These are phyloP conservation scores for Epichloe sibirici DNA, from an alignment of 2,329 filamentous ascomycete species.

Conservation along the genomic window DNA sequence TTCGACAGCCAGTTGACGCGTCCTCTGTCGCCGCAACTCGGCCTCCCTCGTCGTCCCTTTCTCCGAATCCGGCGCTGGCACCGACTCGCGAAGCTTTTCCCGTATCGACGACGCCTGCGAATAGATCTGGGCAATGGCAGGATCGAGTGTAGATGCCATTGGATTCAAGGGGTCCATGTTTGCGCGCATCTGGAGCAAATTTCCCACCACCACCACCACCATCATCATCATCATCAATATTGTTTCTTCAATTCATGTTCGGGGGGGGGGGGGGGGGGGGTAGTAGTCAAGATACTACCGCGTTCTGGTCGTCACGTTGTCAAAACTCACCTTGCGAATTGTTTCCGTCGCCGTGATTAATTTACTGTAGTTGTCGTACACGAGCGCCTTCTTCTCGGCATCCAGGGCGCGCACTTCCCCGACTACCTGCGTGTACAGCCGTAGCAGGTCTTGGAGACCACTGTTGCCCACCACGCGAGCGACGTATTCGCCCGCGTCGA, in stretches of 20 bases:
- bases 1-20: conserved; percentile 47
- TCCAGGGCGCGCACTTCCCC: conserved; percentile 81
- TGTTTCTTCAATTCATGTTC: background rate
- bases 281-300: no score
- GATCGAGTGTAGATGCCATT: conserved; percentile 59
- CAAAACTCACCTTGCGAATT: conserved; percentile 55
- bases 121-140: conserved; percentile 65
- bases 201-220: no score
- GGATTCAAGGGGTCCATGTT: conserved; percentile 72
- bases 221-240: background rate
- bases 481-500: conserved; percentile 62
- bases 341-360: conserved; percentile 94
- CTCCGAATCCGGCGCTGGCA: conserved; percentile 34
- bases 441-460: conserved; percentile 55
- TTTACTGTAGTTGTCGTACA: conserved; percentile 98
- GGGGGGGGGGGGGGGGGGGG: no score
- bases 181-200: conserved; percentile 49
- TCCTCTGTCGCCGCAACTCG: conserved; percentile 23
- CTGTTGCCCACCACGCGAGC: conserved; percentile 46
- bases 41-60: conserved; percentile 23
- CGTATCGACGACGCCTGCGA: conserved; percentile 44
- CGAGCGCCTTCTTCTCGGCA: conserved; percentile 89
- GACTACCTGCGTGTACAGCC: conserved; percentile 57
- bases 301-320: no score
- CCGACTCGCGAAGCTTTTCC: conserved; percentile 34